phyloP scores from a whole-genome alignment of 139 green algal species.

The Coelastrella sp. region DNA sequence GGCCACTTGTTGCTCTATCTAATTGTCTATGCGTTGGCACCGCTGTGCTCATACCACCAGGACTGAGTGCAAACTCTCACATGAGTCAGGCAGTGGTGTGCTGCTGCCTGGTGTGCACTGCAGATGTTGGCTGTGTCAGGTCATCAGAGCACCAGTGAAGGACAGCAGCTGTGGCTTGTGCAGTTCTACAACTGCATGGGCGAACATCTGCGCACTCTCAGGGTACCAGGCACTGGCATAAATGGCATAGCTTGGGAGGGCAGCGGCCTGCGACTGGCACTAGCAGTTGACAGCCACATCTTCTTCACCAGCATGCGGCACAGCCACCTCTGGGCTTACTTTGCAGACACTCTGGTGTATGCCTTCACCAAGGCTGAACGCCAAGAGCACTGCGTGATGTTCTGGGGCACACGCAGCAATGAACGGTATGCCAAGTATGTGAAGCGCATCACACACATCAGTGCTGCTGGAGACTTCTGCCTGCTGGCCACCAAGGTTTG shows the following conservation, averaged over 20 bases:
- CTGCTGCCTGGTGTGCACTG: neutral
- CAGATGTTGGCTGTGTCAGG: constrained; percentile 74
- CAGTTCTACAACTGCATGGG: constrained; percentile 76
- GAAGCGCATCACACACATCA: constrained; percentile 73
- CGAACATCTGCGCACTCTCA: constrained; percentile 80
- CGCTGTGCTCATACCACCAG: neutral
- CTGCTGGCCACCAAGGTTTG: constrained; percentile 70
- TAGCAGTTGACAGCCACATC: constrained; percentile 81
- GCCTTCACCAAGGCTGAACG: constrained; percentile 77
- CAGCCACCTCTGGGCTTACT: constrained; percentile 76
- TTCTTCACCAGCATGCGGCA: constrained; percentile 84
- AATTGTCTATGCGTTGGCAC: too few relatives aligned
- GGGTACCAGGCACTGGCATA: constrained; percentile 63
- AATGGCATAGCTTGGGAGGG: constrained; percentile 78
- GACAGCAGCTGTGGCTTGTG: constrained; percentile 64
- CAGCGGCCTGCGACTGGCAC: constrained; percentile 73
- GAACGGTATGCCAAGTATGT: constrained; percentile 77
- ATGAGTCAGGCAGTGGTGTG: neutral
- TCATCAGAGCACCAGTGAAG: constrained; percentile 52
- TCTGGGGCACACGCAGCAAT: constrained; percentile 75
- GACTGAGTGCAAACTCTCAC: neutral
- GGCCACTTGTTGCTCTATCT: too few relatives aligned
- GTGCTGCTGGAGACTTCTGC: constrained; percentile 64
- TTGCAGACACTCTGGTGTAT: constrained; percentile 86
- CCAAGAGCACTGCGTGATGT: constrained; percentile 80